Percentiles rank a stretch among this genome's conserved stretches.
These are phyloP conservation scores for Kodamaea laetipori DNA, from an alignment of 805 yeast species.

Conservation along the genomic window DNA sequence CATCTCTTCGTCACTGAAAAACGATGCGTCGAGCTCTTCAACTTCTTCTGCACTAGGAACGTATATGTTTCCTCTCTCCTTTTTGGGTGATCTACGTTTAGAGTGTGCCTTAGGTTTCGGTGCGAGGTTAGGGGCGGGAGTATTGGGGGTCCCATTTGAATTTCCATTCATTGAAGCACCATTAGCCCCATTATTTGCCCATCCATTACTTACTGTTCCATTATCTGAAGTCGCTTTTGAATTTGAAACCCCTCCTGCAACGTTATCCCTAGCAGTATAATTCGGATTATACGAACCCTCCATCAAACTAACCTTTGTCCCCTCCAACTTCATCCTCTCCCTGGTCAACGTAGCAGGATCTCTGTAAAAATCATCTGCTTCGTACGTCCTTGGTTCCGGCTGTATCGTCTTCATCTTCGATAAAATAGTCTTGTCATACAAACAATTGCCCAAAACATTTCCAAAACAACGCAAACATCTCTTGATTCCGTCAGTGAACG, in stretches of 20 bases:
- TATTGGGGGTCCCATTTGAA: background rate
- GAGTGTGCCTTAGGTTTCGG: background rate
- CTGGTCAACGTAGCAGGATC: slow-evolving; percentile 37
- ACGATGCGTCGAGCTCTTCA: slow-evolving; percentile 44
- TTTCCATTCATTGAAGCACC: background rate
- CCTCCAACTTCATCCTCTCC: slow-evolving; percentile 22
- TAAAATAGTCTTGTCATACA: slow-evolving; percentile 69
- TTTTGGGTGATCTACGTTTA: slow-evolving; percentile 8
- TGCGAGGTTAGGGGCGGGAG: background rate
- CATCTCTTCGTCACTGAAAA: slow-evolving; percentile 42
- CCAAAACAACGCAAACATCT: slow-evolving; percentile 81
- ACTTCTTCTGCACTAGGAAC: slow-evolving; percentile 18
- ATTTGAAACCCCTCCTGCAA: background rate
- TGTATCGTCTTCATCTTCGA: slow-evolving; percentile 42
- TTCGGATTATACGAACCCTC: slow-evolving; percentile 11
- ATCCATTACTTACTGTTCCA: too few species aligned
- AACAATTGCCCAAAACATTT: slow-evolving; percentile 76
- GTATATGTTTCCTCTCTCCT: slow-evolving; percentile 11
- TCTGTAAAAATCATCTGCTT: slow-evolving; percentile 35
- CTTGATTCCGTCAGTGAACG: slow-evolving; percentile 82
- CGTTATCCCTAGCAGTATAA: background rate
- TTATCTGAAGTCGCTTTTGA: background rate
- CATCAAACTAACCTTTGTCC: slow-evolving; percentile 13
- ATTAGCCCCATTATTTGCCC: too few species aligned
- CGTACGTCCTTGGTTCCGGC: slow-evolving; percentile 24